These are phyloP conservation scores for Paramecium biaurelia DNA, from an alignment of 73 alveolate species.

Conservation along the genomic window DNA sequence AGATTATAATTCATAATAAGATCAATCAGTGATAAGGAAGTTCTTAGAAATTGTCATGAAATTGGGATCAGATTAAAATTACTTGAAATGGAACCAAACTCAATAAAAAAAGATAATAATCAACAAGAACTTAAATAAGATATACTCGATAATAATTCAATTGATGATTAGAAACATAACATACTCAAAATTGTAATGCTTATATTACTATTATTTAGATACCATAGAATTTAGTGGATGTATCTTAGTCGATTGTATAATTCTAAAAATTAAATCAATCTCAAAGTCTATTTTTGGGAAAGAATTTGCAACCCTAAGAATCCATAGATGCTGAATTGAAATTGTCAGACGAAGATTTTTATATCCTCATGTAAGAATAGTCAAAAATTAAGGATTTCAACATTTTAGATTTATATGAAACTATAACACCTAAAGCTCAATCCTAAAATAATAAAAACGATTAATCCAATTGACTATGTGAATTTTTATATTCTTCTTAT, in stretches of 20 bases:
- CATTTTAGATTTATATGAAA: not conserved
- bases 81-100: not conserved
- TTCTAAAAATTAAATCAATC: not conserved
- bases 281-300: not conserved
- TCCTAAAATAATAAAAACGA: not conserved
- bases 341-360: not conserved
- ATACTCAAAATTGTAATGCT: not conserved
- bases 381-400: not conserved
- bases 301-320: not conserved
- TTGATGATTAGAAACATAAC: not conserved
- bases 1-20: constrained; percentile 14
- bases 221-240: not conserved
- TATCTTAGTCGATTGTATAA: not conserved
- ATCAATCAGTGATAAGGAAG: not conserved
- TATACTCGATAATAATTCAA: not conserved
- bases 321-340: not conserved
- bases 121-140: not conserved
- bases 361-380: not conserved
- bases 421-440: not conserved
- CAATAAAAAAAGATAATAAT: not conserved
- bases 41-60: not conserved
- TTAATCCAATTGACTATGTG: not conserved
- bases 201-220: not conserved
- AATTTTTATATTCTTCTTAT: not conserved
- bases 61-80: constrained; percentile 26